Conservation (phyloP, 2,329 filamentous ascomycete genomes). For the Peltaster fructicola region DNA sequence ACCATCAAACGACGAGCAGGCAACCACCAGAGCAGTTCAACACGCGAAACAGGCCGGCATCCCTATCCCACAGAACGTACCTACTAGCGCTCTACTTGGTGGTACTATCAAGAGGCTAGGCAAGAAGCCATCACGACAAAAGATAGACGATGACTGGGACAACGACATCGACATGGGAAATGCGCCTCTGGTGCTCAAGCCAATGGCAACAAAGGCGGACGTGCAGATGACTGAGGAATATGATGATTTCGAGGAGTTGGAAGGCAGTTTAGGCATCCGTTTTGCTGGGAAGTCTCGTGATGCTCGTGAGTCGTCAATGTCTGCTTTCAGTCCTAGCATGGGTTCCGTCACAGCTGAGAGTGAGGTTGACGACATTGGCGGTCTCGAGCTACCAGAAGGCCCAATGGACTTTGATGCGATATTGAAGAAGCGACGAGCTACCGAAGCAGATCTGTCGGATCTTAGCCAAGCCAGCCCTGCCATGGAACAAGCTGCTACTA, state of each 20-base stretch:
- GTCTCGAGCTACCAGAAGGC: conserved; percentile 68
- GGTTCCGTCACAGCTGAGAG: conserved; percentile 90
- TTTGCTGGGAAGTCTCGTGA: conserved; percentile 75
- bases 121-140: conserved; percentile 28
- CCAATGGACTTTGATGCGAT: conserved; percentile 70
- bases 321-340: conserved; percentile 79
- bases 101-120: conserved; percentile 87
- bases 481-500: conserved; percentile 19
- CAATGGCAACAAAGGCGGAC: conserved; percentile 14
- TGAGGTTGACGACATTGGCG: conserved; percentile 70
- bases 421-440: conserved; percentile 50
- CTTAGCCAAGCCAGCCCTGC: conserved; percentile 19
- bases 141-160: conserved; percentile 33
- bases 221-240: conserved; percentile 20
- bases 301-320: conserved; percentile 69
- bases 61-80: conserved; percentile 71
- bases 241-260: conserved; percentile 83
- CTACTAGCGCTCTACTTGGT: conserved; percentile 73
- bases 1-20: conserved; percentile 67
- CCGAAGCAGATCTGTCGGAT: conserved; percentile 21
- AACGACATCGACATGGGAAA: conserved; percentile 31
- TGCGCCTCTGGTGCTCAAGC: conserved; percentile 26
- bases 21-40: conserved; percentile 69
- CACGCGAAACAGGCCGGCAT: conserved; percentile 81
- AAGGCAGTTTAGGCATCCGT: conserved; percentile 79